phyloP scores from a whole-genome alignment of 257 asterid genomes.

The Rehmannia glutinosa region DNA sequence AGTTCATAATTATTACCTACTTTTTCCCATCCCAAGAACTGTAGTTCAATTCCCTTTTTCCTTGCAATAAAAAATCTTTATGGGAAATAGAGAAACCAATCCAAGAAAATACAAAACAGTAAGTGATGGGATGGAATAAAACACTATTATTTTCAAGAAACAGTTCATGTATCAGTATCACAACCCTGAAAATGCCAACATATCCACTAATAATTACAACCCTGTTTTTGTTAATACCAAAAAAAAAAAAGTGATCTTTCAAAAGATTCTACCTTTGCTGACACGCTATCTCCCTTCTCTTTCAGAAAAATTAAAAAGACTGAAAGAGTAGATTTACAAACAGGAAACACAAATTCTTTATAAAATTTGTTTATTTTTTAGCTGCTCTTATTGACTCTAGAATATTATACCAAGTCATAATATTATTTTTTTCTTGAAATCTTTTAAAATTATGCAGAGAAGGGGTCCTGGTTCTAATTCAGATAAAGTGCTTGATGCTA shows the following conservation, averaged over 20 bases:
- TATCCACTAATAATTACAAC: conserved; percentile 24
- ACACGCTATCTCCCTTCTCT: conserved; percentile 33
- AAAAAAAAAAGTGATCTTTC: conserved; percentile 19
- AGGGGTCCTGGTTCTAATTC: conserved; percentile 68
- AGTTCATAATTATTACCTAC: conserved; percentile 40
- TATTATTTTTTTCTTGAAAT: neutral
- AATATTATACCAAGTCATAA: neutral
- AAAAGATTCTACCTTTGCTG: conserved; percentile 31
- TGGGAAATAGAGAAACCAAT: conserved; percentile 31
- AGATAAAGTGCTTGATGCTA: conserved; percentile 68
- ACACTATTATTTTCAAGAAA: conserved; percentile 34
- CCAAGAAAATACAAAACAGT: neutral
- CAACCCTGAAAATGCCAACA: conserved; percentile 30
- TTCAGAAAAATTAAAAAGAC: too few species aligned
- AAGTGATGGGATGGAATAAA: conserved; percentile 11
- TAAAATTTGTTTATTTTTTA: conserved; percentile 8
- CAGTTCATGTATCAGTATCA: conserved; percentile 40
- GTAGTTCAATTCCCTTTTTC: conserved; percentile 28
- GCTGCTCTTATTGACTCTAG: conserved; percentile 23
- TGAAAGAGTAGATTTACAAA: neutral
- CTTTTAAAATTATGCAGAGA: conserved; percentile 49
- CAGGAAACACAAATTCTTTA: neutral
- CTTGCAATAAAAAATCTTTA: conserved; percentile 27
- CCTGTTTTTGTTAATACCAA: conserved; percentile 20
- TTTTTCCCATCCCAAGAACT: conserved; percentile 63